Evolutionary conservation across 164 flowering plant species (phyloP).

Genomic region (Aristolochia contorta): DNA sequence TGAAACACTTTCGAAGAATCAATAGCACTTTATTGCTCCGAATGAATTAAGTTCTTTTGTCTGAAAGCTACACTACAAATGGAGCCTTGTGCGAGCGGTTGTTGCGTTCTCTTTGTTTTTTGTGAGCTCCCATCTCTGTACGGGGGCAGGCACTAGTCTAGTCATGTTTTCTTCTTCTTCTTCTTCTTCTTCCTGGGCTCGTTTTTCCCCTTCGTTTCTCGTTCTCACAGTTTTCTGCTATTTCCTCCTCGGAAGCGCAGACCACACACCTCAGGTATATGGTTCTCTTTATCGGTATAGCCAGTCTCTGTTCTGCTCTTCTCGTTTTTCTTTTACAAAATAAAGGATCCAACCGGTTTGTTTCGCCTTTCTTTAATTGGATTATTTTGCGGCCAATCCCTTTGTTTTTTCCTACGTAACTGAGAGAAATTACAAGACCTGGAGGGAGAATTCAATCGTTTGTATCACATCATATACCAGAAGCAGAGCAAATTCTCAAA

Average conservation of each 20-base stretch:
- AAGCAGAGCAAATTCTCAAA: too few relatives aligned
- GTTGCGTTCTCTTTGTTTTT: neutral
- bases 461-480: too few relatives aligned
- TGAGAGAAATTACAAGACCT: too few relatives aligned
- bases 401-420: too few relatives aligned
- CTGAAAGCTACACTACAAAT: conserved; percentile 3
- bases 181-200: conserved; percentile 10
- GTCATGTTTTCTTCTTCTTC: neutral
- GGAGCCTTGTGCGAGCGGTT: conserved; percentile 3
- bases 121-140: neutral
- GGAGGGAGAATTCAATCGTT: too few relatives aligned
- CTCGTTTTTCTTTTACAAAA: neutral
- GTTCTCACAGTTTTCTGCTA: conserved; percentile 5
- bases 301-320: neutral
- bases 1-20: conserved; percentile 3
- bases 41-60: conserved; percentile 5
- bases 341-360: neutral
- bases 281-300: neutral
- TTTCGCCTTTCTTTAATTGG: too few relatives aligned
- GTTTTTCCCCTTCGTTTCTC: neutral
- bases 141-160: neutral
- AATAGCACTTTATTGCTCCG: conserved; percentile 3
- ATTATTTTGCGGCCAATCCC: too few relatives aligned
- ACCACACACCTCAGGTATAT: conserved; percentile 16
- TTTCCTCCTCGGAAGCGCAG: conserved; percentile 12